Conservation (phyloP, 257 asterid species). For the Voacanga thouarsii region DNA sequence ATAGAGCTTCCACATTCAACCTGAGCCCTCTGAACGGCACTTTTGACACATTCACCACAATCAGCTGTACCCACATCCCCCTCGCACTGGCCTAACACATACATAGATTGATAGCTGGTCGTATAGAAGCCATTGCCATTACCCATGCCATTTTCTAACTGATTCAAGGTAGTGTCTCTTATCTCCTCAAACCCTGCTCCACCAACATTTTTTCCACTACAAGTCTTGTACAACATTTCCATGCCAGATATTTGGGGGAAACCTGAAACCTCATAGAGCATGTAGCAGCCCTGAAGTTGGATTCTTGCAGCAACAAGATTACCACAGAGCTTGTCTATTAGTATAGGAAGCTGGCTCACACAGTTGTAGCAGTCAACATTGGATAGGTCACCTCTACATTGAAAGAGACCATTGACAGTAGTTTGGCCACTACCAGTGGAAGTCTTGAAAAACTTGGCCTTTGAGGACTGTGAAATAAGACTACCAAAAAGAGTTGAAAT, state of each 20-base stretch:
- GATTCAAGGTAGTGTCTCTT: conserved; percentile 71
- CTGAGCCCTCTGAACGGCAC: conserved; percentile 88
- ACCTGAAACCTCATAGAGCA: conserved; percentile 85
- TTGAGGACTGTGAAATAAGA: conserved; percentile 84
- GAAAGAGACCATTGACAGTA: conserved; percentile 74
- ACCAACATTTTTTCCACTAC: conserved; percentile 64
- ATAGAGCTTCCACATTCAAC: conserved; percentile 95
- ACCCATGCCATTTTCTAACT: conserved; percentile 63
- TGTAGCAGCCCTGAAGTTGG: conserved; percentile 85
- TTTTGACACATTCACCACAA: conserved; percentile 83
- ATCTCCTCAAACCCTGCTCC: conserved; percentile 84
- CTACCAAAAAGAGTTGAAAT: conserved; percentile 78
- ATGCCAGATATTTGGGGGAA: conserved; percentile 84
- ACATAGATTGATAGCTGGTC: conserved; percentile 53
- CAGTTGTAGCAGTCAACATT: conserved; percentile 86
- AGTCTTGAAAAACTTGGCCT: conserved; percentile 66
- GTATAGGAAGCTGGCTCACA: conserved; percentile 74
- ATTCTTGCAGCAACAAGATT: conserved; percentile 79
- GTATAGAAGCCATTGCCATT: conserved; percentile 62
- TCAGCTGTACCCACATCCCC: conserved; percentile 84
- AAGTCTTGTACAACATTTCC: conserved; percentile 84
- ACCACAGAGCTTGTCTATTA: conserved; percentile 86
- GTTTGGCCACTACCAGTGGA: conserved; percentile 65
- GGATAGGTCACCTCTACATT: conserved; percentile 84
- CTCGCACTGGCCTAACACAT: conserved; percentile 91